Evolutionary conservation across 1,139 yeast species (phyloP).

Genomic region (Diutina neorugosa): DNA sequence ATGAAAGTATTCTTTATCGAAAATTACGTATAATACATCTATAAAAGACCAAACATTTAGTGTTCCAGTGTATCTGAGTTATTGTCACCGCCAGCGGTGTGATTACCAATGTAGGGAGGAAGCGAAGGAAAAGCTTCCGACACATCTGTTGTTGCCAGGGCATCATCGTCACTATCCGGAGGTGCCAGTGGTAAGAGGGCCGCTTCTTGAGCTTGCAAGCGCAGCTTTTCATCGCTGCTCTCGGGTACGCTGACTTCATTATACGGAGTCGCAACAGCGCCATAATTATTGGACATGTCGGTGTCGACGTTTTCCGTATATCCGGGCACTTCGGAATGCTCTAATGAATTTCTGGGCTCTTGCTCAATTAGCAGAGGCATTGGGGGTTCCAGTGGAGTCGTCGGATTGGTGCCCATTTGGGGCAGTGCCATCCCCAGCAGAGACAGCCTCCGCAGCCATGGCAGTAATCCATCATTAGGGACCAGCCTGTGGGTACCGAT

Average conservation of each 20-base stretch:
- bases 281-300: background rate
- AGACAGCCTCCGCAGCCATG: background rate
- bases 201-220: background rate
- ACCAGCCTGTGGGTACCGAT: slow-evolving; percentile 56
- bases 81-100: slow-evolving; percentile 1
- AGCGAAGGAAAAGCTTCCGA: background rate
- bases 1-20: background rate
- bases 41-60: background rate
- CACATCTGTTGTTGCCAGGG: background rate
- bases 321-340: background rate
- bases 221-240: background rate
- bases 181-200: slow-evolving; percentile 2
- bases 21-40: background rate
- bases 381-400: background rate
- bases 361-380: background rate
- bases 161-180: background rate
- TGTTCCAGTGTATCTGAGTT: background rate
- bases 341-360: background rate
- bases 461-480: background rate
- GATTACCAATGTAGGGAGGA: background rate
- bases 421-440: background rate
- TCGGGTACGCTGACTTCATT: background rate
- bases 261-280: background rate
- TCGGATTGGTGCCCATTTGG: background rate
- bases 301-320: background rate